phyloP scores from a whole-genome alignment of 2,329 filamentous ascomycete genomes.

The Rutstroemia sydowiana region DNA sequence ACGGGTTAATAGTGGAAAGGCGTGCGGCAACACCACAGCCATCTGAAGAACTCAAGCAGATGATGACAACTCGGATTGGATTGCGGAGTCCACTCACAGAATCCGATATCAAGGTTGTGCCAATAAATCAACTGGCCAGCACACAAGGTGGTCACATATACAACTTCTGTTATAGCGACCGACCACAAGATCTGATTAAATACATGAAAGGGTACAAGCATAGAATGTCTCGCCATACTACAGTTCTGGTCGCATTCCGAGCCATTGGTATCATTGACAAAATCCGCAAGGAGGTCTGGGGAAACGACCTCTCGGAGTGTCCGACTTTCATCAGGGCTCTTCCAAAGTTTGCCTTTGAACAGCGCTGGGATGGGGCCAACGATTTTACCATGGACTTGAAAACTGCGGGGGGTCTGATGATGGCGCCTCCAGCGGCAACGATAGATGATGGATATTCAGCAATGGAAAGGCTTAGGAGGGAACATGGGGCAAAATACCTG shows the following conservation, averaged over 20 bases:
- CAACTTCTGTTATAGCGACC: neutral
- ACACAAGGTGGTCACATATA: neutral
- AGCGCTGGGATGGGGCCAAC: too few relatives aligned
- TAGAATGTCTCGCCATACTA: neutral
- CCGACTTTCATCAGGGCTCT: neutral
- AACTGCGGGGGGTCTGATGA: neutral
- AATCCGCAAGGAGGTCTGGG: neutral
- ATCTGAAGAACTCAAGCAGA: too few relatives aligned
- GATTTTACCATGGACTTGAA: neutral
- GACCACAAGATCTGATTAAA: neutral
- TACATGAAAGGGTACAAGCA: neutral
- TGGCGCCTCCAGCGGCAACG: constrained; percentile 1
- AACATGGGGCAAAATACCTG: neutral
- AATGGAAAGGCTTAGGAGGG: neutral
- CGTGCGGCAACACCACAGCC: too few relatives aligned
- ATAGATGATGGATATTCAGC: neutral
- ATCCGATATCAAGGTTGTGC: neutral
- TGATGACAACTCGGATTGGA: too few relatives aligned
- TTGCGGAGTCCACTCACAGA: too few relatives aligned
- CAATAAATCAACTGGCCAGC: neutral
- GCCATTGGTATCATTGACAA: neutral
- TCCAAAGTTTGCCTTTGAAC: too few relatives aligned
- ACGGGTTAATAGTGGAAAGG: too few relatives aligned
- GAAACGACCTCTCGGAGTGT: neutral
- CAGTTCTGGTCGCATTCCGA: neutral